Evolutionary conservation across 2,329 filamentous ascomycete genomes (phyloP), one percentile per base, ranked within the genome.

Genomic region (Cryphonectria radicalis): DNA sequence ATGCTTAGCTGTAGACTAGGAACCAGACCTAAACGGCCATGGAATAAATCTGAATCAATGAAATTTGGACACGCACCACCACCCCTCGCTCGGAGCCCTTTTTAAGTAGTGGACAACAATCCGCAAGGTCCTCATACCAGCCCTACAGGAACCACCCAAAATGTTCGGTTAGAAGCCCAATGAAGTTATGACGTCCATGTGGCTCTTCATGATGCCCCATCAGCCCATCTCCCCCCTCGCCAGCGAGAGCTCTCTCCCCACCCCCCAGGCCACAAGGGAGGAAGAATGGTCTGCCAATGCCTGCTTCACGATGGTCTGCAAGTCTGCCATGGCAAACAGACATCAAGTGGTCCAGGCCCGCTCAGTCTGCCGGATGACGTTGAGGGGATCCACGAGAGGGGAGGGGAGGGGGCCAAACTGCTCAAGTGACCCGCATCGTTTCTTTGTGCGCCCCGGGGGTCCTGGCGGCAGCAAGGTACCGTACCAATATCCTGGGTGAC

Each of bases 291-390:
- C 65, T 59, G 55, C 55, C 55, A 32, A 32, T 59, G 55, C 55
- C 55, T 32, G 55, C 55, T 19, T 53, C 57, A 57, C 57, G 28
- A 53, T 67, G 64, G 66, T 46, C 63, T 46, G 63, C 40, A 46
- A 32, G 40, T 64, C 25, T 28, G 25, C 42, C 42, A 32, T 65
- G 63, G 63, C 37, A 22, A 40, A 19, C 64, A 28, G 59, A 35
- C 22, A 63, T 40, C 14, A 13, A 57, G 46, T 65, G 67, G 59
- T 42, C 35, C 53, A 67, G 53, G 53, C 40, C 67, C 43, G 57
- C 43, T 32, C 42, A 69, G 28, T n/a, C 59, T 69, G 67, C 67
- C 59, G 28, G 59, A 64, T 69, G 67, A 64, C 67, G 67, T 69
- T 64, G 67, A 37, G 37, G 7, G 6, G 37, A 60, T 67, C 55